Evolutionary conservation across 805 yeast species (phyloP), one percentile per base, ranked within the genome.

Genomic region (Wickerhamiella musiphila): DNA sequence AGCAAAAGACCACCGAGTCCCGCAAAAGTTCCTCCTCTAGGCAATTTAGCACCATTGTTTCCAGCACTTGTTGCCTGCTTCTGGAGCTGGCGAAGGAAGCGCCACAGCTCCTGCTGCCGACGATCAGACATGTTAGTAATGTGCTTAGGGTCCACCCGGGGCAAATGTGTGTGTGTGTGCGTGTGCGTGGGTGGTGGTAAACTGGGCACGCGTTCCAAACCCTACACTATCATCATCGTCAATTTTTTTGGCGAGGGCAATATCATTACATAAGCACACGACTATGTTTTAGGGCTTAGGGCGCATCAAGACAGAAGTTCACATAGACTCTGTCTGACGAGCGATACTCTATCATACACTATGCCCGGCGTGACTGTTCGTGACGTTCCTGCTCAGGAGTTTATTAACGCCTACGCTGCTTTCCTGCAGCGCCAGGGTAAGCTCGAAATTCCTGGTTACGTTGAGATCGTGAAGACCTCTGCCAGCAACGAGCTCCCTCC

Each of bases 371-470:
- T 54, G 53, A 44, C 44, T 32, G 51, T 42, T 56, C 83, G 94
- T 78, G 98, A 90, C 95, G 98, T 90, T 69, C 94, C 96, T 70
- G 98, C 98, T 67, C 96, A 90, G 78, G 92, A 81, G 52, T 90
- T 90, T 73, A 86, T 90, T 68, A 83, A 82, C 73, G 94, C 96
- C 68, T 90, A 90, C 75, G 96, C 98, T 58, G 79, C 79, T 63
- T 90, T 90, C 81, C 79, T 90, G 69, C 96, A 90, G 74, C 83
- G 96, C 70, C 98, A 92, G 73, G 98, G 96, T 75, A 84, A 83
- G 69, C 77, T 90, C 62, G 96, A 86, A 65, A 90, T 90, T 57
- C 98, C 98, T 72, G 94, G 94, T 65, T 90, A 84, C 78, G 96
- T 90, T 64, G 98, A 90, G 73, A 67, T 86, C 56, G 98, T 90